Evolutionary conservation across 2,329 filamentous ascomycete genomes (phyloP), one percentile per base, ranked within the genome.

Genomic region (Paecilomyces fulvus): DNA sequence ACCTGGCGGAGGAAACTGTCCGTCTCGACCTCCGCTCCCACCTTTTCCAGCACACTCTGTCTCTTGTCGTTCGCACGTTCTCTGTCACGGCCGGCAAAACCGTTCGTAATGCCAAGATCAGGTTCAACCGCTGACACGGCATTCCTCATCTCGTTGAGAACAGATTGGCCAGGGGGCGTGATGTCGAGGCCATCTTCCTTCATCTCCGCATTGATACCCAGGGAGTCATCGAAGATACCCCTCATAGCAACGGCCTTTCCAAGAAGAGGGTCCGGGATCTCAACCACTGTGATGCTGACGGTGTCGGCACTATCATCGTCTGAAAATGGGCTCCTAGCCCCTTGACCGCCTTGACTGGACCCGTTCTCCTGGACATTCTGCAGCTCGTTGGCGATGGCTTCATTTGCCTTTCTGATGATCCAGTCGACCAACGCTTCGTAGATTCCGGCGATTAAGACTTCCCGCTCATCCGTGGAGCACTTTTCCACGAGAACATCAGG

Each of bases 151-250:
- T 96, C 92, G 37, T 88, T 86, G 12, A 92, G 70, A 9, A 97
- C 87, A 0, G 92, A 95, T 57, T 86, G 87, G n/a, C 89, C 88
- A 1, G 85, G 85, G 0, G 86, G 65, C 0, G 81, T 75, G 1
- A 95, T 81, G n/a, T 89, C 82, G 0, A 99, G 83, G 9, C 94
- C 94, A 63, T 99, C 94, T 60, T 92, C 87, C 67, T 92, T 95
- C 92, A 99, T 97, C 76, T 99, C 94, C 0, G 88, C 82, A 64
- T 97, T 97, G 75, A 99, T 96, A 53, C 94, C 94, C 20, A 87
- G 79, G n/a, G 80, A 83, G 65, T 97, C 94, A 63, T 99, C 92
- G 65, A 99, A 99, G 33, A 97, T 84, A 12, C 89, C 90, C 43
- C 90, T 88, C 76, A 99, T 84, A 11, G 89, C 85, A n/a, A 95